Evolutionary conservation across 805 yeast genomes (phyloP), one percentile per base, ranked within the genome.

Genomic region (Ogataea pignaliae): DNA sequence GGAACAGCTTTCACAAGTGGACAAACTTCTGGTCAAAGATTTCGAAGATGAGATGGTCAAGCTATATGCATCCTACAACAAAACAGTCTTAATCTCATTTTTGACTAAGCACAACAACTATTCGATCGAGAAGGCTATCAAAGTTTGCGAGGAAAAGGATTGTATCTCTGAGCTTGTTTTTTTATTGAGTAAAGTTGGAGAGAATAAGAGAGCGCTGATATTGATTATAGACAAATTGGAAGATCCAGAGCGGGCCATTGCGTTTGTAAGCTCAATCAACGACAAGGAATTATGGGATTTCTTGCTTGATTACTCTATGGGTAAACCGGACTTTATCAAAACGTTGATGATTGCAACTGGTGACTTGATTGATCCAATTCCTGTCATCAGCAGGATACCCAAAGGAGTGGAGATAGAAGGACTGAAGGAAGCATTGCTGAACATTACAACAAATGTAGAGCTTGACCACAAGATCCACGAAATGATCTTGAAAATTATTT

Each of bases 261-360:
- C 73, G 14, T 93, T 89, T 71, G 93, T 90, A 1, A 75, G 72
- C 40, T 72, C 72, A 10, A 72, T 78, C 46, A 79, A 81, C 40
- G 95, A 88, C 53, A 63, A 70, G 17, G 95, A 87, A n/a, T 66
- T 88, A 10, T 89, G 97, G 95, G 80, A 80, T 35, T 79, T 81
- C 37, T 70, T 91, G 48, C 65, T 91, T 10, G 81, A 78, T 16
- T 79, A 81, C 59, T 81, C 96, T 16, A 73, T 82, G 67, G 71
- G 73, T 34, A 80, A 80, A 51, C 93, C 97, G 0, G 71, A 71
- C n/a, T 89, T 88, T 57, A 83, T 91, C 36, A 78, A 79, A 47
- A 85, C 85, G 7, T 68, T 91, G 39, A 72, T 93, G 44, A 83
- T 84, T 45, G 70, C 78, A 43, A 80, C 86, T 1, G 87, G 85